Percentiles rank a stretch among this genome's conserved stretches.
phyloP scores from a whole-genome alignment of 768 basidiomycete species.

The Neoboletus brunneissimus region DNA sequence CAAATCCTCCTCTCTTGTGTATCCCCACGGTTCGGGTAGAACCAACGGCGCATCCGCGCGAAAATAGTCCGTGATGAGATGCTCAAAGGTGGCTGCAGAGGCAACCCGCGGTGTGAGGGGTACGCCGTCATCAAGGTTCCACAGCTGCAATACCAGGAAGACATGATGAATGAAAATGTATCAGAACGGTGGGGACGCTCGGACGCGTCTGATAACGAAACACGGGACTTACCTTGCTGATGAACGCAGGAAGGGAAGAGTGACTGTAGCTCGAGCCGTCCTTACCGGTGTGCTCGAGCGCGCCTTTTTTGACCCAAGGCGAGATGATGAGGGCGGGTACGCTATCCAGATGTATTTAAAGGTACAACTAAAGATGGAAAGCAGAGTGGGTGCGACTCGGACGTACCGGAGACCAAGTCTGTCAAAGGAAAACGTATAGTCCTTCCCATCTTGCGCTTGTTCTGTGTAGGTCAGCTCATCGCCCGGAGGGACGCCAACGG shows the following conservation, averaged over 20 bases:
- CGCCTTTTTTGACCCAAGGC: conserved; percentile 24
- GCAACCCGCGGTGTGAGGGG: conserved; percentile 23
- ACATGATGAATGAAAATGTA: background rate
- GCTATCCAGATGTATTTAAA: background rate
- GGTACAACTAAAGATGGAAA: background rate
- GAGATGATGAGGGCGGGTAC: conserved; percentile 24
- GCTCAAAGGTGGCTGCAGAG: conserved; percentile 22
- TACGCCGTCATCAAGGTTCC: conserved; percentile 23
- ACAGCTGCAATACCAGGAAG: conserved; percentile 12
- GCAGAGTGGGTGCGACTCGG: background rate
- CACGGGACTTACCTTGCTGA: conserved; percentile 16
- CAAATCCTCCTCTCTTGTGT: background rate
- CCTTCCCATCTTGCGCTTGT: conserved; percentile 12
- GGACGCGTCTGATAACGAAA: background rate
- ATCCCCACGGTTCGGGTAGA: conserved; percentile 24
- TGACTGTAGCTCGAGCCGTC: conserved; percentile 20
- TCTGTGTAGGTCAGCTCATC: conserved; percentile 26
- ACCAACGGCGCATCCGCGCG: conserved; percentile 12
- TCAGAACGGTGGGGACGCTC: background rate
- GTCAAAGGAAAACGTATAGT: conserved; percentile 23
- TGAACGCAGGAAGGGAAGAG: conserved; percentile 20
- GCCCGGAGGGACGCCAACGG: conserved; percentile 21
- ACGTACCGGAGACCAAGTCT: conserved; percentile 26
- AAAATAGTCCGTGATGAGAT: conserved; percentile 23
- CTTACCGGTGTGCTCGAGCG: conserved; percentile 8